These are phyloP conservation scores for Aeschynomene evenia DNA, from an alignment of 306 rosid genomes.

Conservation along the genomic window DNA sequence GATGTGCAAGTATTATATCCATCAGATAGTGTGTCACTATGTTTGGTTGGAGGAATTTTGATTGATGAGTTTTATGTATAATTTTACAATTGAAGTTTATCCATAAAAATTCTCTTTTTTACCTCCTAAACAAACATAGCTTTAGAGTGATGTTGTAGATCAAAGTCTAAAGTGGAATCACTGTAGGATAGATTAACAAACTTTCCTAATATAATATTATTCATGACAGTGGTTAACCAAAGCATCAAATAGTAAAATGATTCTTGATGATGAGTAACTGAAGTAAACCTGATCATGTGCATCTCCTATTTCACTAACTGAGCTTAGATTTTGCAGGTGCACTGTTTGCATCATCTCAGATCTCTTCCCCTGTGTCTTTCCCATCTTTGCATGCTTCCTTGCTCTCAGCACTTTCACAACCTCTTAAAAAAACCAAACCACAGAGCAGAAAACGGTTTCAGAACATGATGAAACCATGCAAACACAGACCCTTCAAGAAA, in stretches of 20 bases:
- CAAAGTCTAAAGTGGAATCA: not conserved
- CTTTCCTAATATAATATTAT: not conserved
- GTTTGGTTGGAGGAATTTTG: too few relatives aligned
- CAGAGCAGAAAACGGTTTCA: not conserved
- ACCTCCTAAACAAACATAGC: too few relatives aligned
- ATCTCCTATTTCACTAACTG: constrained; percentile 39
- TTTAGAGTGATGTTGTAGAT: constrained; percentile 3
- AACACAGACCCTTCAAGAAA: not conserved
- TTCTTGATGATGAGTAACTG: constrained; percentile 1
- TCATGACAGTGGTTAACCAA: not conserved
- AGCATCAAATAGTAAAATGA: not conserved
- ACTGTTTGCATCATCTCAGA: constrained; percentile 32
- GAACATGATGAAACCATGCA: not conserved
- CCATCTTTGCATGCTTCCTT: constrained; percentile 69
- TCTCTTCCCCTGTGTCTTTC: constrained; percentile 47
- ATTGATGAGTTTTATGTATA: too few relatives aligned
- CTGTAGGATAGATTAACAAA: not conserved
- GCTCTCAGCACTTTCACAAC: constrained; percentile 78
- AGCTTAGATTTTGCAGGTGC: constrained; percentile 31
- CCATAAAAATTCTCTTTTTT: too few relatives aligned
- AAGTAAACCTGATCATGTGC: constrained; percentile 49
- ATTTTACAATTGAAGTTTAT: too few relatives aligned
- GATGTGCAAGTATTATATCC: not conserved
- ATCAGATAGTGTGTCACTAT: not conserved
- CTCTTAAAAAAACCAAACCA: constrained; percentile 56